Conservation (phyloP, 2,329 filamentous ascomycete genomes). For the Trichophyton benhamiae region DNA sequence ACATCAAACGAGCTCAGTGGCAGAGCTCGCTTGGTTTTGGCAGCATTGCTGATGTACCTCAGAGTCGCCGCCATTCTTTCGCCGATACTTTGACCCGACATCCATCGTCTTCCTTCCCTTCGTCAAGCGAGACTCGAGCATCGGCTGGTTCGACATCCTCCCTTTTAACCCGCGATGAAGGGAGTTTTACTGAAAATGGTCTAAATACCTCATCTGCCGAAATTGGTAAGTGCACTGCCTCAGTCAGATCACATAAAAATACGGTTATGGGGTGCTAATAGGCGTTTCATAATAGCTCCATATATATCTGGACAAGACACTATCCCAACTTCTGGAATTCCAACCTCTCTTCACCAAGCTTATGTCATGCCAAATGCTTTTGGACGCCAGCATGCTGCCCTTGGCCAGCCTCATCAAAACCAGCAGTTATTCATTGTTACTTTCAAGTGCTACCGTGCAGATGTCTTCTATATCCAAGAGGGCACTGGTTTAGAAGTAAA, state of each 20-base stretch:
- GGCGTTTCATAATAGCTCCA: slow-evolving; percentile 22
- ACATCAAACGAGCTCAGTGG: slow-evolving; percentile 38
- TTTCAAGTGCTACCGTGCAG: slow-evolving; percentile 91
- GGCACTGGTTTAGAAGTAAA: slow-evolving; percentile 85
- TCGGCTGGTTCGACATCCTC: slow-evolving; percentile 18
- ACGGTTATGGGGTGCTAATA: neutral
- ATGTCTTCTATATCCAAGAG: slow-evolving; percentile 95
- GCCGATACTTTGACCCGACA: slow-evolving; percentile 40
- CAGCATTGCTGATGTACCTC: slow-evolving; percentile 33
- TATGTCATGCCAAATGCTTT: slow-evolving; percentile 29
- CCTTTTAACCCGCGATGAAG: slow-evolving; percentile 27
- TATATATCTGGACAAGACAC: slow-evolving; percentile 33
- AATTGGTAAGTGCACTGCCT: slow-evolving; percentile 30
- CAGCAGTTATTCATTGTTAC: slow-evolving; percentile 67
- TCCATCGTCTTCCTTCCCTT: slow-evolving; percentile 26
- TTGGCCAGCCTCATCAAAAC: slow-evolving; percentile 29
- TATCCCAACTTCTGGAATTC: slow-evolving; percentile 24
- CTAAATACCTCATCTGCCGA: slow-evolving; percentile 28
- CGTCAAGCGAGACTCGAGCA: slow-evolving; percentile 24
- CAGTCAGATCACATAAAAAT: neutral
- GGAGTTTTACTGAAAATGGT: slow-evolving; percentile 25
- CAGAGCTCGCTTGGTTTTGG: slow-evolving; percentile 40
- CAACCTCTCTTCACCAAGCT: slow-evolving; percentile 28
- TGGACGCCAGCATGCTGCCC: slow-evolving; percentile 27
- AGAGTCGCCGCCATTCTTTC: slow-evolving; percentile 41